Evolutionary conservation across 257 asterid genomes (phyloP).

Genomic region (Solanum corneliomulleri): DNA sequence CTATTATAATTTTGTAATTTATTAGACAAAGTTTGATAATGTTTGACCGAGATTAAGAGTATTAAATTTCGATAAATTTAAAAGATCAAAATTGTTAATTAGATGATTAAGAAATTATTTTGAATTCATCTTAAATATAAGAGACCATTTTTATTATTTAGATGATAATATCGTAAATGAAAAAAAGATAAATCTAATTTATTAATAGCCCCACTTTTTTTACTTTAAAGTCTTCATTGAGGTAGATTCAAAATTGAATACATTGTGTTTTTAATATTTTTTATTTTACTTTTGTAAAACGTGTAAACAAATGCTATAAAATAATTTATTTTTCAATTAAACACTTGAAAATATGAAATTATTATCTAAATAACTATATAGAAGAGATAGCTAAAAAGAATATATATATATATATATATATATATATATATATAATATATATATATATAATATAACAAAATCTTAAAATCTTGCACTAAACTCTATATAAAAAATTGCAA

Average conservation of each 20-base stretch:
- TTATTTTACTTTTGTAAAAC: no score
- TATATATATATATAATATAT: no score
- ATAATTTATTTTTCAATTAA: no score
- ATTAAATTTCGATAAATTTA: neutral
- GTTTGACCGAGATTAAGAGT: no score
- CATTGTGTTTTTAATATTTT: neutral
- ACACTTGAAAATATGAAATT: neutral
- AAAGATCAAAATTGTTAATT: neutral
- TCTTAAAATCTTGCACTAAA: neutral
- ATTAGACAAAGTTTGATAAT: neutral
- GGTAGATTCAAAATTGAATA: neutral
- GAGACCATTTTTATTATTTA: neutral
- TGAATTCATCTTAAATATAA: no score
- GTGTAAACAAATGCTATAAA: no score
- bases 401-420: no score
- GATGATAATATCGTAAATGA: neutral
- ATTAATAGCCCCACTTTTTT: neutral
- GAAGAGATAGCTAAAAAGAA: neutral
- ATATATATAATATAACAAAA: no score
- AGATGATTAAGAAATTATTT: no score
- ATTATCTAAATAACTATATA: neutral
- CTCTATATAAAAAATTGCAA: neutral
- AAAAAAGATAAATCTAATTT: no score
- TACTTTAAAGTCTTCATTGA: neutral
- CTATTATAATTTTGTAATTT: no score